Conservation (phyloP, 1,139 yeast species). For the Debaryomyces coudertii region DNA sequence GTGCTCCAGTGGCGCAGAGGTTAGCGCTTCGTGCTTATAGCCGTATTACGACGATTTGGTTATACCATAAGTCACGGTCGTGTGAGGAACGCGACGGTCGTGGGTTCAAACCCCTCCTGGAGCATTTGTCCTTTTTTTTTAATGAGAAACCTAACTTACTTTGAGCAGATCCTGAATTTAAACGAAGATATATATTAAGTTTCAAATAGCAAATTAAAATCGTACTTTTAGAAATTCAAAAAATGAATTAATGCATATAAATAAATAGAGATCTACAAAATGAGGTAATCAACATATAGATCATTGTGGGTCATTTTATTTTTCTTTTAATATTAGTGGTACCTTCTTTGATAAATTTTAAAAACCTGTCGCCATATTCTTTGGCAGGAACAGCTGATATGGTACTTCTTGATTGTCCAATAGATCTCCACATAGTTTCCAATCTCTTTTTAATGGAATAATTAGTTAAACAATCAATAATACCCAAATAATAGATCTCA, state of each 20-base stretch:
- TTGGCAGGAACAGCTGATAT: conserved; percentile 89
- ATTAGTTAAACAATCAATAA: conserved; percentile 90
- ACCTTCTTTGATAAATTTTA: conserved; percentile 62
- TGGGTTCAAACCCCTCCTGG: conserved; percentile 62
- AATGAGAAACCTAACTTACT: conserved; percentile 1
- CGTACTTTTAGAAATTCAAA: no score
- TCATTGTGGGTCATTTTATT: not conserved
- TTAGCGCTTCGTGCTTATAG: conserved; percentile 60
- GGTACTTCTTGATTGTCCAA: conserved; percentile 67
- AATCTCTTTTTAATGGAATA: conserved; percentile 75
- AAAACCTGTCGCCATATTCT: conserved; percentile 88
- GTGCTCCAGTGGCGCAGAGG: conserved; percentile 59
- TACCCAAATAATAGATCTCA: conserved; percentile 85
- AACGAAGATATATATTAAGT: not conserved
- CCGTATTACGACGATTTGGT: conserved; percentile 53
- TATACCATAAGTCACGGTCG: conserved; percentile 58
- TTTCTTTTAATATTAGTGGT: conserved; percentile 21
- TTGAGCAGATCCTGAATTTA: not conserved
- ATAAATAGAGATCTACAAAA: not conserved
- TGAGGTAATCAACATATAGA: not conserved
- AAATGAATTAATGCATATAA: conserved; percentile 2
- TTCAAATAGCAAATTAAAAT: not conserved
- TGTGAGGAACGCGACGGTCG: conserved; percentile 63
- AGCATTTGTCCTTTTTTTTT: conserved; percentile 48
- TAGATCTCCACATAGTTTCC: conserved; percentile 84